phyloP scores from a whole-genome alignment of 2,329 filamentous ascomycete genomes.

The Xylariaceae sp. region DNA sequence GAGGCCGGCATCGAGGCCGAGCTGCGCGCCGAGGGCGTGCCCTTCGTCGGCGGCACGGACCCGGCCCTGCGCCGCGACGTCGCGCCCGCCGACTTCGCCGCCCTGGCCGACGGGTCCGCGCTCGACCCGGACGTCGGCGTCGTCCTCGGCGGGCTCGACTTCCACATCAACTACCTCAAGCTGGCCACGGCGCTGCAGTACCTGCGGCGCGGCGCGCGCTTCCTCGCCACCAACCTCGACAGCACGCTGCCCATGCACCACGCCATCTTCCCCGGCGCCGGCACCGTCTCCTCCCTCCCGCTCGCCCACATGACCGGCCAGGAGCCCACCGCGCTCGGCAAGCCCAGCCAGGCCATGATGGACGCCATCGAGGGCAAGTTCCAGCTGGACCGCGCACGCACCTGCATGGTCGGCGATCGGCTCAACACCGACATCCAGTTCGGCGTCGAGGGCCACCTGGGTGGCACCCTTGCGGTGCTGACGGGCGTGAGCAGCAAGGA shows the following conservation, averaged over 20 bases:
- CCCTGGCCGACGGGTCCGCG: conserved; percentile 64
- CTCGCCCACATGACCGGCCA: conserved; percentile 63
- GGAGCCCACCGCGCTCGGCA: conserved; percentile 74
- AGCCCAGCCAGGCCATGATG: conserved; percentile 99
- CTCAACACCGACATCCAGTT: conserved; percentile 95
- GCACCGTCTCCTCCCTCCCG: conserved; percentile 70
- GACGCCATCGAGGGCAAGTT: conserved; percentile 97
- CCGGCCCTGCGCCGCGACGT: conserved; percentile 69
- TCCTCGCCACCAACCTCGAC: conserved; percentile 90
- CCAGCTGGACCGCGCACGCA: conserved; percentile 70
- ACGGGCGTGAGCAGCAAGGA: conserved; percentile 84
- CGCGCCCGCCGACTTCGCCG: conserved; percentile 69
- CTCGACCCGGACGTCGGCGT: conserved; percentile 85
- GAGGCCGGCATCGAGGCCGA: conserved; percentile 89
- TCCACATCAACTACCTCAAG: conserved; percentile 94
- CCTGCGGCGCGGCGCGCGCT: conserved; percentile 70
- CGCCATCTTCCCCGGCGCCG: conserved; percentile 85
- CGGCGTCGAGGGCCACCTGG: conserved; percentile 81
- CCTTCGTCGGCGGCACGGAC: conserved; percentile 83
- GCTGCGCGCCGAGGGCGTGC: conserved; percentile 68
- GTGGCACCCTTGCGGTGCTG: conserved; percentile 83
- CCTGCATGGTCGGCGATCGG: conserved; percentile 94
- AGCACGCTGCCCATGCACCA: conserved; percentile 78
- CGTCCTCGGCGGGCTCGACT: conserved; percentile 85
- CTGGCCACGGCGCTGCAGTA: conserved; percentile 80